These are phyloP conservation scores for Chaetomium sp. DNA, from an alignment of 2,329 filamentous ascomycete species.

Conservation along the genomic window DNA sequence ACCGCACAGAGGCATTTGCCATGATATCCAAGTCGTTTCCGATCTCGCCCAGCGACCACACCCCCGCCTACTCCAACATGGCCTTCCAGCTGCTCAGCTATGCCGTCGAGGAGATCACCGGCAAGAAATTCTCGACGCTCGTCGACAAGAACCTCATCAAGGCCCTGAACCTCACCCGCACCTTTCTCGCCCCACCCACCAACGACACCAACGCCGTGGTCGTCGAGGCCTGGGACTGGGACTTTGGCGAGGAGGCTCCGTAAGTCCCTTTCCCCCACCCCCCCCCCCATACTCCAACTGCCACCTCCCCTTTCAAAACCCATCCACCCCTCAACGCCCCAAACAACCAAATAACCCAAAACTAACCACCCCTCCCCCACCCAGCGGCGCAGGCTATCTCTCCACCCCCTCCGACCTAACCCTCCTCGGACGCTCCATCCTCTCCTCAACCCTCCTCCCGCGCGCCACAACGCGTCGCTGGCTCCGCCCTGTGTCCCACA, in stretches of 20 bases:
- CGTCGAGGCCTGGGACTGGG: constrained; percentile 34
- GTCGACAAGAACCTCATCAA: constrained; percentile 38
- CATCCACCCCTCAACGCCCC: too few species aligned
- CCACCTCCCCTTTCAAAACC: too few species aligned
- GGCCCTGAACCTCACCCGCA: constrained; percentile 38
- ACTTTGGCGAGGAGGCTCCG: constrained; percentile 35
- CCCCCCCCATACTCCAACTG: neutral
- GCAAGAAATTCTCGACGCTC: constrained; percentile 33
- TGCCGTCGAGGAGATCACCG: constrained; percentile 43
- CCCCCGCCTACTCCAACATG: constrained; percentile 40
- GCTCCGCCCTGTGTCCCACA: constrained; percentile 44
- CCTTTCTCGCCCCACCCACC: constrained; percentile 32
- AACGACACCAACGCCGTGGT: constrained; percentile 31
- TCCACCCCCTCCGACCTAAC: constrained; percentile 27
- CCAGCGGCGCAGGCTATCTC: constrained; percentile 40
- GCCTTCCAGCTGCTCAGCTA: constrained; percentile 43
- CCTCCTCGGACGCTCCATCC: constrained; percentile 33
- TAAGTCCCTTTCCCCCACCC: constrained; percentile 19
- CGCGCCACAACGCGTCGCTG: constrained; percentile 44
- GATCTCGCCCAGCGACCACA: constrained; percentile 36
- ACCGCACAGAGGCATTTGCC: constrained; percentile 25
- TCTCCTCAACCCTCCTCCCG: constrained; percentile 41
- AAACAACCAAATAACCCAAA: neutral
- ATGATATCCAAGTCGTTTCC: constrained; percentile 36
- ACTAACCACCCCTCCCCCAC: neutral